Evolutionary conservation across 192 early-diverging fungal species (phyloP), one percentile per base, ranked within the genome.

Genomic region (Thamnidium elegans): DNA sequence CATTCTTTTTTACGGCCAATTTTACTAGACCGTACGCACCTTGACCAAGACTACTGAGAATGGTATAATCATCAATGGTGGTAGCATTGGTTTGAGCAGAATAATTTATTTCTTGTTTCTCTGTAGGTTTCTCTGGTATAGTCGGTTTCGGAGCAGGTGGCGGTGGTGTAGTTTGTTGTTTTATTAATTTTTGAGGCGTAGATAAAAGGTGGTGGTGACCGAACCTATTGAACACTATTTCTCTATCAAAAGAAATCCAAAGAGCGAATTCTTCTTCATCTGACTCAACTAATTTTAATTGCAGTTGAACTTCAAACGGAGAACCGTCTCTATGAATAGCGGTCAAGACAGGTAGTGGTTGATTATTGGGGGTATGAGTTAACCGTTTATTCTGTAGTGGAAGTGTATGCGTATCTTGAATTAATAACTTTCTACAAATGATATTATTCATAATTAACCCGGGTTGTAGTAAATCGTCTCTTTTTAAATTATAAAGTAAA

Each of bases 11-110:
- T 11, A 68, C 67, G 23, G 80, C 88, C 10, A 84, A 69, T 54
- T 84, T 80, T 32, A 93, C 91, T 53, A 87, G 71, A 7, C 87
- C 89, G 62, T 89, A 90, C 17, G 89, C 86, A 23, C 90, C 90
- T 63, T 81, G 72, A 15, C 91, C 91, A n/a, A 93, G 65, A 2
- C 70, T 70, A 44, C 81, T 74, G 0, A 88, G 46, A 51, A 84
- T 86, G 7, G 82, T 71, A 67, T 84, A 91, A 44, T 90, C 85
- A 44, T 79, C 63, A 62, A 89, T 84, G 20, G 43, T 56, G 39
- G 62, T 79, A 30, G 19, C 36, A 9, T 65, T 46, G 7, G 79
- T 83, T 44, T 80, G 69, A 15, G 80, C 79, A 30, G 79, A 84
- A 10, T 85, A 81, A 45, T 26, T 26, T 26, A 26, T 26, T 26